Evolutionary conservation across 495 filamentous ascomycete species (phyloP).

Genomic region (Neurospora tetrasperma): DNA sequence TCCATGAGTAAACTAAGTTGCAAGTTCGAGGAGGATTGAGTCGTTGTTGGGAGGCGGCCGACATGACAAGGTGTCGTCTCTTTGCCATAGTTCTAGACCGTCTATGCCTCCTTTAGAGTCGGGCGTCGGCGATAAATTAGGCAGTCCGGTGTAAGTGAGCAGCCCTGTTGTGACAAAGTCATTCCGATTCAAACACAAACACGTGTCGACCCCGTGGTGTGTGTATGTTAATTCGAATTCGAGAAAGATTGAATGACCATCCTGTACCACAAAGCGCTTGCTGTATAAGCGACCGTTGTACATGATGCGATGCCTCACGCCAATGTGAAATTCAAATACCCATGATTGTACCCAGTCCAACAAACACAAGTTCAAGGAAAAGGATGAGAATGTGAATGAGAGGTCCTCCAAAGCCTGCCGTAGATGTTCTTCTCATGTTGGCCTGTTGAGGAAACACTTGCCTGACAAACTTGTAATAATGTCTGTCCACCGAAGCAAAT

Average conservation of each 20-base stretch:
- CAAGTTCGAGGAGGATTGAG: background rate
- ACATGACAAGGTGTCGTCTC: background rate
- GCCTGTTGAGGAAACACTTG: background rate
- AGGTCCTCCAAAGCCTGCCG: background rate
- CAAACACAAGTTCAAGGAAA: background rate
- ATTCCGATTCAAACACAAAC: background rate
- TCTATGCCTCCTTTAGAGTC: background rate
- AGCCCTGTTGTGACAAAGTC: background rate
- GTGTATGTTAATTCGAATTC: background rate
- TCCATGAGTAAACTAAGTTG: background rate
- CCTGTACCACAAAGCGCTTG: background rate
- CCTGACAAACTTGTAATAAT: background rate
- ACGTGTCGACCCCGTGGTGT: background rate
- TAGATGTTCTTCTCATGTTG: background rate
- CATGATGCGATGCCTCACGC: background rate
- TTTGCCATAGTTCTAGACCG: background rate
- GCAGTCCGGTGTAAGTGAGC: background rate
- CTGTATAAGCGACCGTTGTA: background rate
- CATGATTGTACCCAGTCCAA: background rate
- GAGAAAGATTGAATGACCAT: background rate
- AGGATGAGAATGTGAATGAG: background rate
- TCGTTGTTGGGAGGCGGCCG: background rate
- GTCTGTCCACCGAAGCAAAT: background rate
- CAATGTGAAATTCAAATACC: slow-evolving; percentile 1
- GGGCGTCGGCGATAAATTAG: background rate